phyloP scores from a whole-genome alignment of 768 basidiomycete genomes.

The Cystoderma amianthinum region DNA sequence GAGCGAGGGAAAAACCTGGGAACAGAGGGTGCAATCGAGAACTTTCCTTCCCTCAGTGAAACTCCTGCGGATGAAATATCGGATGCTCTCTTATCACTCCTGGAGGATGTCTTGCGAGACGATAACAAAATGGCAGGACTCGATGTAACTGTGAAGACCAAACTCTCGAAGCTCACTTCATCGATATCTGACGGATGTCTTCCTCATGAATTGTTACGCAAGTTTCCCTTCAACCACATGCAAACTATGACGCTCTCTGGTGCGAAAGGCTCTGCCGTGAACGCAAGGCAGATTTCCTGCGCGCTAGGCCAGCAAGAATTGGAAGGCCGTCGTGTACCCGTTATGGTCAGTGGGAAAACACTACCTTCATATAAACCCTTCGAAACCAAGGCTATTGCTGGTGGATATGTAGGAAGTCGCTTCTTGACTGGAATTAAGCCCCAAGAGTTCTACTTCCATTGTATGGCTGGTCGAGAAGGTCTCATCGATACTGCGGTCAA shows the following conservation, averaged over 20 bases:
- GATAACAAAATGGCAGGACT: conserved; percentile 97
- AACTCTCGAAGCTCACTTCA: conserved; percentile 79
- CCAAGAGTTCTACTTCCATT: conserved; percentile 99
- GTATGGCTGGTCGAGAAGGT: conserved; percentile 99
- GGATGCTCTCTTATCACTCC: conserved; percentile 50
- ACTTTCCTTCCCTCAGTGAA: conserved; percentile 69
- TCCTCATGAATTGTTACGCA: conserved; percentile 80
- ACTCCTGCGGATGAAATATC: conserved; percentile 48
- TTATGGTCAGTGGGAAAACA: conserved; percentile 99
- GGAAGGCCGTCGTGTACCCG: conserved; percentile 96
- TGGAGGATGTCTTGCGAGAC: conserved; percentile 91
- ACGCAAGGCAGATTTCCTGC: conserved; percentile 97
- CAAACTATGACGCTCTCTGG: conserved; percentile 98
- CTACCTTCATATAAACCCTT: conserved; percentile 95
- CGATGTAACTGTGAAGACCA: conserved; percentile 86
- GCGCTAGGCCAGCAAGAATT: conserved; percentile 95
- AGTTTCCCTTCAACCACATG: conserved; percentile 99
- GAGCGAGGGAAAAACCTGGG: conserved; percentile 65
- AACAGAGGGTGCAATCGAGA: conserved; percentile 83
- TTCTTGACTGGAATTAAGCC: conserved; percentile 98
- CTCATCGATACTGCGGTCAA: conserved; percentile 99
- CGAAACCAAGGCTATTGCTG: conserved; percentile 97
- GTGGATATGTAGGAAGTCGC: conserved; percentile 96
- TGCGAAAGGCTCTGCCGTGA: conserved; percentile 96
- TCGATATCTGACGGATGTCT: conserved; percentile 86